Base-by-base conservation (phyloP, 2,329 filamentous ascomycete species). In the Botrytis paeoniae region DNA sequence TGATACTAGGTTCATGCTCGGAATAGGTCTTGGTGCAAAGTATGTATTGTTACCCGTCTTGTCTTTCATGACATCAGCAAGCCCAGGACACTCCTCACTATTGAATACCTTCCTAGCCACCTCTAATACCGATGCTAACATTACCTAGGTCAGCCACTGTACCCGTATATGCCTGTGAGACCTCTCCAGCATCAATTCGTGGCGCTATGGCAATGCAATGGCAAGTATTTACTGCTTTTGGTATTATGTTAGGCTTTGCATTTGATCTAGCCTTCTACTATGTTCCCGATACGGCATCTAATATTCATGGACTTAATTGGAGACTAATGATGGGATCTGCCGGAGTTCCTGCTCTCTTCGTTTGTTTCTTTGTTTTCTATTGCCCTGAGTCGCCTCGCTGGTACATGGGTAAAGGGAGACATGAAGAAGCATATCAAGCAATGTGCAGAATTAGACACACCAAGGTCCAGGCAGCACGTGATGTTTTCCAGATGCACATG, bases 191-290 rank as follows among this genome's bases (percentile, higher is more conserved):
- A 0, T 82, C 81, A 60, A 88, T 92, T 62, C 87, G 91, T 73
- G 91, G 91, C 69, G 91, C 89, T 1, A 83, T 93, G 8, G 90
- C 92, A 48, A 94, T 94, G 91, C 88, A 89, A 78, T 92, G 90
- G 90, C 90, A 92, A 80, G 85, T 85, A 82, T 71, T 54, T 2
- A 70, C 68, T 7, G 82, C 81, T 1, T 87, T 88, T 66, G 85
- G 86, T 5, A 88, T 89, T 74, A 85, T 88, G 83, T 61, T 87
- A 6, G 89, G 89, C 25, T 91, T 87, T 79, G 86, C 85, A 10
- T 88, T 85, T 64, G 89, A 90, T 77, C 82, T 91, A 41, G 88
- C 87, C 12, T 90, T 92, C 78, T 90, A 87, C 79, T 82, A 86
- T 70, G 88, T 86, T 12, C 82, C 83, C 41, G 86, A 89, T 77